Evolutionary conservation across 2,329 filamentous ascomycete species (phyloP), one percentile per base, ranked within the genome.

Genomic region (Stagonosporopsis rhizophila): DNA sequence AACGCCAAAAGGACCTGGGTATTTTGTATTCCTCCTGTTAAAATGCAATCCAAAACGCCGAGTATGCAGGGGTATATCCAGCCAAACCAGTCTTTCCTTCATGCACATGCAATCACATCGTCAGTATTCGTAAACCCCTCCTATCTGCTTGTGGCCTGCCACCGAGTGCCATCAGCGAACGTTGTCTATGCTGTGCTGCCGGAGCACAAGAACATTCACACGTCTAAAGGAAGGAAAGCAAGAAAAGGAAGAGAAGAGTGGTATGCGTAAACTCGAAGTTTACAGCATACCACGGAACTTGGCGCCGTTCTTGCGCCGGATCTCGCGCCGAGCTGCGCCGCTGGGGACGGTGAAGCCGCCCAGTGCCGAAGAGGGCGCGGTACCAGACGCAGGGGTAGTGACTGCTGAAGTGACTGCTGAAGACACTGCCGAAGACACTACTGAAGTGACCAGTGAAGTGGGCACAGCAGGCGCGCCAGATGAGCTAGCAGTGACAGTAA

Each of bases 201-300:
- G 3, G 35, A 38, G 44, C 44, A 47, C 11, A 20, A 20, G 20
- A 15, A 34, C 17, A 20, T 7, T 2, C 34, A 7, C 8, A 37
- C n/a, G 34, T n/a, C 17, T 19, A 17, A 46, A 23, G 25, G 28
- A n/a, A 47, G 20, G 17, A 37, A 15, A 47, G 27, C 23, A 38
- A 38, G 17, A 11, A 44, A 22, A 15, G 28, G 8, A 23, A 19
- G 6, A 15, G 19, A 15, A 44, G 8, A 32, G 4, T 3, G 4
- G 25, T n/a, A 44, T 1, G 27, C 3, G 52, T 25, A 17, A 49
- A 32, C 32, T 39, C 41, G 39, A 34, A 34, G 44, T 45, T 34
- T 20, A 41, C 27, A 51, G 65, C 52, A 60, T 52, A 49, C 62
- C 54, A 1, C 68, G 62, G 45, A 71, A 70, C 56, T 71, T 72